These are phyloP conservation scores for Tolypocladium nubicola DNA, from an alignment of 2,329 filamentous ascomycete species.

Conservation along the genomic window DNA sequence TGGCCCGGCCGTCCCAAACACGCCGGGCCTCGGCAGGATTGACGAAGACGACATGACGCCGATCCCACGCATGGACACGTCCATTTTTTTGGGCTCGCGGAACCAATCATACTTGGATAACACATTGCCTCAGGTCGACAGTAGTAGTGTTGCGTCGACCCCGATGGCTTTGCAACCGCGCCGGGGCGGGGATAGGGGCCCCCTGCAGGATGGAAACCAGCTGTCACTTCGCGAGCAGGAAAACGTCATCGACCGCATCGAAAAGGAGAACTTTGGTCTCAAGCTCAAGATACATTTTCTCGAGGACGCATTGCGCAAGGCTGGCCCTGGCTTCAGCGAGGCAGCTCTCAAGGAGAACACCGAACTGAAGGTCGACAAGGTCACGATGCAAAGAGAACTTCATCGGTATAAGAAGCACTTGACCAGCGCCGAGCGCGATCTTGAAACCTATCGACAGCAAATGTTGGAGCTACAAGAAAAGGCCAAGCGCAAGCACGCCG, in stretches of 20 bases:
- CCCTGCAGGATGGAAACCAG: slow-evolving; percentile 78
- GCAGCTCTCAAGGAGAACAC: slow-evolving; percentile 88
- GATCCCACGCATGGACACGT: slow-evolving; percentile 63
- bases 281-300: slow-evolving; percentile 97
- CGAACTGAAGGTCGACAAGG: slow-evolving; percentile 84
- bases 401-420: slow-evolving; percentile 79
- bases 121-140: slow-evolving; percentile 66
- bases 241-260: slow-evolving; percentile 87
- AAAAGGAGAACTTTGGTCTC: slow-evolving; percentile 96
- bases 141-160: slow-evolving; percentile 74
- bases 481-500: slow-evolving; percentile 63
- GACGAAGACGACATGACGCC: slow-evolving; percentile 66
- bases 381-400: slow-evolving; percentile 82
- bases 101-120: slow-evolving; percentile 55
- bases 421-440: slow-evolving; percentile 69
- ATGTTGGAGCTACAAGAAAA: slow-evolving; percentile 75
- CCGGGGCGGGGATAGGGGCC: slow-evolving; percentile 50
- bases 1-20: slow-evolving; percentile 46
- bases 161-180: slow-evolving; percentile 63
- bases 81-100: slow-evolving; percentile 55
- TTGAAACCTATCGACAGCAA: slow-evolving; percentile 75
- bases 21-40: slow-evolving; percentile 58
- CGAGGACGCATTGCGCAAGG: slow-evolving; percentile 79
- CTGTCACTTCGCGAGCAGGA: slow-evolving; percentile 91
- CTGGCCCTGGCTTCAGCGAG: slow-evolving; percentile 82